phyloP scores from a whole-genome alignment of 73 alveolate species.

The Tetrahymena elliotti region DNA sequence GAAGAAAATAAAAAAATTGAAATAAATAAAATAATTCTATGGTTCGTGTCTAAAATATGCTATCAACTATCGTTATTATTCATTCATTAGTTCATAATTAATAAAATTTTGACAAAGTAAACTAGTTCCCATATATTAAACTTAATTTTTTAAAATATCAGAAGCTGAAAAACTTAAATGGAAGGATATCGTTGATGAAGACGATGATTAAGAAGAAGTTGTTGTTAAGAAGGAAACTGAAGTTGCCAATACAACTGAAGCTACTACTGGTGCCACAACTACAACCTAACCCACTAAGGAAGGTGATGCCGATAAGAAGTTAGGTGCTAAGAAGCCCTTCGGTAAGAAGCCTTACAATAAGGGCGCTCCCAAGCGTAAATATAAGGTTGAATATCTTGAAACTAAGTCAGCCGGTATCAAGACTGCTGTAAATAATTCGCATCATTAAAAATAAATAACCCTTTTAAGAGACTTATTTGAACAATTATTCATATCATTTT shows the following conservation, averaged over 20 bases:
- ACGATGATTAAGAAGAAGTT: neutral
- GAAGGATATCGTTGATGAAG: neutral
- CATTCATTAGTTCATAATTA: too few relatives aligned
- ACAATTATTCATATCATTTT: neutral
- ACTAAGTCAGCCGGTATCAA: neutral
- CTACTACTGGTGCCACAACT: neutral
- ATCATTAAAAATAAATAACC: too few relatives aligned
- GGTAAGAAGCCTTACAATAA: neutral
- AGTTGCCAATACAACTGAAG: neutral
- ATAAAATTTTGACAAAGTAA: neutral
- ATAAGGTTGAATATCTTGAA: neutral
- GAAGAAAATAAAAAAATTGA: neutral
- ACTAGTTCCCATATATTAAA: neutral
- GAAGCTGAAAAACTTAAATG: neutral
- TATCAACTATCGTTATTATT: neutral
- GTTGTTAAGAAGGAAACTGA: neutral
- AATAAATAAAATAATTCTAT: neutral
- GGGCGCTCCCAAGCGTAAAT: neutral
- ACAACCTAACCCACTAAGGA: neutral
- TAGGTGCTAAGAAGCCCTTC: neutral
- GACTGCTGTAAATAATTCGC: neutral
- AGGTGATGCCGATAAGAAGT: neutral
- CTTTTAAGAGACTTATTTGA: neutral
- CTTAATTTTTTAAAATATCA: neutral
- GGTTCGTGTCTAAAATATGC: neutral